Percentiles rank a stretch among this genome's conserved stretches.
phyloP scores from a whole-genome alignment of 139 green algal species.

The Prasinococcaceae sp. region DNA sequence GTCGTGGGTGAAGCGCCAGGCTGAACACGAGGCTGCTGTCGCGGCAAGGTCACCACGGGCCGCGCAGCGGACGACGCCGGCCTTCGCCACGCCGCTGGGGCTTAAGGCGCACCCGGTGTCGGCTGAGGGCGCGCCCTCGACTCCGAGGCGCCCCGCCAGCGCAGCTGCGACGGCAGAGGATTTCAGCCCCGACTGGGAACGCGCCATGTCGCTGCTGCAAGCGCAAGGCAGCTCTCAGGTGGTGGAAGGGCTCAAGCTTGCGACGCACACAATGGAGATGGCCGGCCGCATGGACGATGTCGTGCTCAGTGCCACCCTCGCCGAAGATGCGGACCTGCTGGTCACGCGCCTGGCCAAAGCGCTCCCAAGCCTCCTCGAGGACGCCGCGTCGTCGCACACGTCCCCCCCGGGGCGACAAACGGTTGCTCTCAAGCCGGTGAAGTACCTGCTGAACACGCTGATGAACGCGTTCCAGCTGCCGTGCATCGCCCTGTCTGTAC shows the following conservation, averaged over 20 bases:
- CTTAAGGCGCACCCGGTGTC: too few species aligned
- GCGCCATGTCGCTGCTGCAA: too few species aligned
- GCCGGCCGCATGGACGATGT: neutral
- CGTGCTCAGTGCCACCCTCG: conserved; percentile 7
- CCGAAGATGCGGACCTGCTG: conserved; percentile 21
- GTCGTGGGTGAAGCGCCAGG: too few species aligned
- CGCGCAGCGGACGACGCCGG: too few species aligned
- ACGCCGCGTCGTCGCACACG: neutral
- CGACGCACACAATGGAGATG: conserved; percentile 59
- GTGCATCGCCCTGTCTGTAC: conserved; percentile 11
- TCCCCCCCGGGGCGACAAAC: conserved; percentile 39
- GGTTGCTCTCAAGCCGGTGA: too few species aligned
- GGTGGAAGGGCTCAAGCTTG: conserved; percentile 64
- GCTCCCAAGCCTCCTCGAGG: conserved; percentile 1
- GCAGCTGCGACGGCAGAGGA: conserved; percentile 7
- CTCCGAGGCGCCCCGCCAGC: too few species aligned
- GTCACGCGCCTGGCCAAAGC: conserved; percentile 28
- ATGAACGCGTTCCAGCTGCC: conserved; percentile 53
- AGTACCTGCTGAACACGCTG: conserved; percentile 86
- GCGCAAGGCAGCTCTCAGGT: too few species aligned
- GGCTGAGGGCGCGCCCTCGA: too few species aligned
- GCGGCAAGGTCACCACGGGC: too few species aligned
- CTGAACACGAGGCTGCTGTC: too few species aligned
- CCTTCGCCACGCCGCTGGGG: too few species aligned
- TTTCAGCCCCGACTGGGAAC: neutral